phyloP scores from a whole-genome alignment of 805 yeast species.

The Candida chauliodis region DNA sequence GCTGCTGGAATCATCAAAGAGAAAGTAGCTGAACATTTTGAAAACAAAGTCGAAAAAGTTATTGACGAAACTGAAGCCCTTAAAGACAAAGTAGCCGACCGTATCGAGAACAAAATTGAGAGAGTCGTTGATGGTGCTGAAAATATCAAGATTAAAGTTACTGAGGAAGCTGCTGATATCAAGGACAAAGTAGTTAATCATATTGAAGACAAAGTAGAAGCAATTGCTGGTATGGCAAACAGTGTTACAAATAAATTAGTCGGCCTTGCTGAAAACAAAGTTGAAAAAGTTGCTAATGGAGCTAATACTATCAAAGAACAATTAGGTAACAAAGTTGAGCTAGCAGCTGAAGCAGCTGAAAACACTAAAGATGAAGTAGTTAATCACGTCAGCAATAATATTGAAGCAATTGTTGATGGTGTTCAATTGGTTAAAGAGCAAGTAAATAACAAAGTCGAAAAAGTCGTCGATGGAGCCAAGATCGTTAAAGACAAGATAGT shows the following conservation, averaged over 20 bases:
- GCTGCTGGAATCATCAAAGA: background rate
- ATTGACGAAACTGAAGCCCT: background rate
- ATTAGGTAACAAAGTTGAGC: background rate
- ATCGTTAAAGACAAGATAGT: background rate
- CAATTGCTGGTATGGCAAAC: background rate
- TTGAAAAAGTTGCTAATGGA: background rate
- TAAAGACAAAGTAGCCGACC: background rate
- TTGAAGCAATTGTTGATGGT: background rate
- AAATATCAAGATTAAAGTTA: constrained; percentile 1
- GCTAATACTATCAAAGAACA: background rate
- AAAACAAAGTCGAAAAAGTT: background rate
- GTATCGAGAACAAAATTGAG: background rate
- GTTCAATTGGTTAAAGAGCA: background rate
- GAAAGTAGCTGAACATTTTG: background rate
- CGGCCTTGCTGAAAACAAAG: background rate
- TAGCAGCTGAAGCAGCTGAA: no score
- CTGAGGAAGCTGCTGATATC: background rate
- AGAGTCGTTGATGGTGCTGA: background rate
- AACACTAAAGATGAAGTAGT: no score
- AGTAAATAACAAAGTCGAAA: background rate
- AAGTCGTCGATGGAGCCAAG: background rate
- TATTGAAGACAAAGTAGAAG: background rate
- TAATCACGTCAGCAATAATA: no score
- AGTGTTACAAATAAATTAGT: background rate
- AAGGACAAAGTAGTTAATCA: background rate